phyloP scores from a whole-genome alignment of 768 basidiomycete genomes.

The Scleroderma citrinum region DNA sequence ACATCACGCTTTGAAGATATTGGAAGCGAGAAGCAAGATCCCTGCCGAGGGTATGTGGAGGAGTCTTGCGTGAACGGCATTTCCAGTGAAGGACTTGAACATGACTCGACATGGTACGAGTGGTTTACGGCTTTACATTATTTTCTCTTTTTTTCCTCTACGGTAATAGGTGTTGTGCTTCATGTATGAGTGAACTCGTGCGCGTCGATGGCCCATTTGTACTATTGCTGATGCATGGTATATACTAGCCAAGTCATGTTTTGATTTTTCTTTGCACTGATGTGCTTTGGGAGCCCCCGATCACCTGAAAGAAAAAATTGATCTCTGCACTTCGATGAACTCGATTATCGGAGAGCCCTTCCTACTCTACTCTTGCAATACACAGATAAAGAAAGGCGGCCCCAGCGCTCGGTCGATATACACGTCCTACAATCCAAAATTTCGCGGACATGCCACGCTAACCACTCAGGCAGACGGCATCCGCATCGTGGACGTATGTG shows the following conservation, averaged over 20 bases:
- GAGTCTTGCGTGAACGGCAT: conserved; percentile 51
- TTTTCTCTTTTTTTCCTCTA: conserved; percentile 26
- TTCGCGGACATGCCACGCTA: conserved; percentile 58
- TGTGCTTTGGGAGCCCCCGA: background rate
- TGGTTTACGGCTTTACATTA: conserved; percentile 5
- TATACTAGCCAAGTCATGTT: background rate
- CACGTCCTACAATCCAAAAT: conserved; percentile 12
- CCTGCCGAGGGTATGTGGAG: conserved; percentile 78
- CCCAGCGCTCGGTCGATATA: conserved; percentile 10
- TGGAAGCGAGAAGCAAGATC: conserved; percentile 61
- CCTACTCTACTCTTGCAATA: conserved; percentile 22
- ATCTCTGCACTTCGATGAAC: conserved; percentile 18
- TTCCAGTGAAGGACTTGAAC: background rate
- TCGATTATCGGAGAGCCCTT: conserved; percentile 28
- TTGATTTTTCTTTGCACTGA: background rate
- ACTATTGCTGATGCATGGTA: background rate
- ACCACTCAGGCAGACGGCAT: conserved; percentile 70
- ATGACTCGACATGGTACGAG: background rate
- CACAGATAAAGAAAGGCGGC: conserved; percentile 7
- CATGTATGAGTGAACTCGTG: conserved; percentile 9
- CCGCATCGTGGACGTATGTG: conserved; percentile 63
- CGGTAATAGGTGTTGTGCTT: conserved; percentile 23
- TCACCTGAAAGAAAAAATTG: conserved; percentile 15
- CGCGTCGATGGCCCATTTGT: background rate
- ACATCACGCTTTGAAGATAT: conserved; percentile 58